A percentile compares a stretch with the other conserved stretches of the same genome.
These are phyloP conservation scores for Trichosporon sp. DNA, from an alignment of 1,284 basidiomycete species.

Conservation along the genomic window DNA sequence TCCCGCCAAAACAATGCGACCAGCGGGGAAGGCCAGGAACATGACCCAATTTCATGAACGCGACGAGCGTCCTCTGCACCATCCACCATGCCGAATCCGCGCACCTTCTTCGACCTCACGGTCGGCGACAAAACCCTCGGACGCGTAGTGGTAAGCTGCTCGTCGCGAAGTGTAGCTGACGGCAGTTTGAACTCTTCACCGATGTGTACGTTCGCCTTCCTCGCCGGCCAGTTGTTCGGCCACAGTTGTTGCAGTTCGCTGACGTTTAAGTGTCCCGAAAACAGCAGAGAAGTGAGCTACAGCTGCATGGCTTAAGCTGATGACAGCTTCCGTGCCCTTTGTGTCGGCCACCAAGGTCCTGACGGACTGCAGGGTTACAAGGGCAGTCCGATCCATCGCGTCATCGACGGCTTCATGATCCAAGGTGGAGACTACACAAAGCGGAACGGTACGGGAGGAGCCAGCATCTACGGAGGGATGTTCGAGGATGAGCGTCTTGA, in stretches of 20 bases:
- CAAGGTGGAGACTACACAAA: conserved; percentile 66
- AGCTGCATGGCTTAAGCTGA: conserved; percentile 6
- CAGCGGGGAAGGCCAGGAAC: not conserved
- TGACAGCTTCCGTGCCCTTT: conserved; percentile 74
- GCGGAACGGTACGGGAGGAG: conserved; percentile 55
- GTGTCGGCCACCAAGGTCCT: conserved; percentile 73
- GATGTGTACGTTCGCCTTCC: conserved; percentile 43
- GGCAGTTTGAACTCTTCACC: conserved; percentile 72
- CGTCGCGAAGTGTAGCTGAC: conserved; percentile 6
- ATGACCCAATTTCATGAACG: not conserved
- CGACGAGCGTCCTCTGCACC: not conserved
- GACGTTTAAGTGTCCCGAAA: conserved; percentile 62
- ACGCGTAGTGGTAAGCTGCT: conserved; percentile 56
- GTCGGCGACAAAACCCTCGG: conserved; percentile 59
- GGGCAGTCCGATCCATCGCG: conserved; percentile 69
- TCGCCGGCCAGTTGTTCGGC: too few relatives aligned
- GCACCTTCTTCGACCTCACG: conserved; percentile 67
- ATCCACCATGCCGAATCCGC: conserved; percentile 35
- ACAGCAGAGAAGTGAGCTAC: conserved; percentile 73
- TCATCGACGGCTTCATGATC: conserved; percentile 83
- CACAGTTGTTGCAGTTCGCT: too few relatives aligned
- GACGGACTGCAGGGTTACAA: conserved; percentile 75
- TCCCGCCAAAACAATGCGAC: not conserved
- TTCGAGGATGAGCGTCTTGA: conserved; percentile 48
- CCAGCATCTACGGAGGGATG: conserved; percentile 47